Evolutionary conservation across 345 rosid genomes (phyloP).

Genomic region (Erodium maritimum): DNA sequence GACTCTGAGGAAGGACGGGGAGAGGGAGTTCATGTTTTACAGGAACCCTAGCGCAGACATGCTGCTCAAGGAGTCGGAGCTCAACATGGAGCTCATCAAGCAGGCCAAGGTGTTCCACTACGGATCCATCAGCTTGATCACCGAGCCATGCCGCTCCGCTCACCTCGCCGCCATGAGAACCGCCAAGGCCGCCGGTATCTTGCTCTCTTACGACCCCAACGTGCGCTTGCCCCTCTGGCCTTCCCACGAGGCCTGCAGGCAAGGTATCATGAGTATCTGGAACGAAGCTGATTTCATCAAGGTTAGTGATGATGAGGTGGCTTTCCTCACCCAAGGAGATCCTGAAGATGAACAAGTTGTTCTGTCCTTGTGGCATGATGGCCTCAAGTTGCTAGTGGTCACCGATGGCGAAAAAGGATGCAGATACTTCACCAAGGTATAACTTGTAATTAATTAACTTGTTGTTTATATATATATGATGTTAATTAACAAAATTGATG

Average conservation of each 20-base stretch:
- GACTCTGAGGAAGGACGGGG: conserved; percentile 44
- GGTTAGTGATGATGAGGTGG: conserved; percentile 36
- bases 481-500: too few species aligned
- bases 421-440: conserved; percentile 41
- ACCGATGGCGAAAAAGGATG: conserved; percentile 55
- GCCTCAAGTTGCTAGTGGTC: conserved; percentile 45
- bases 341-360: conserved; percentile 29
- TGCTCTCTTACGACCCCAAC: conserved; percentile 60
- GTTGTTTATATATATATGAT: too few species aligned
- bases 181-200: conserved; percentile 44
- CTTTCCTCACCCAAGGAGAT: conserved; percentile 29
- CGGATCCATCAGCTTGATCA: conserved; percentile 63
- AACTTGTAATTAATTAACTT: too few species aligned
- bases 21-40: conserved; percentile 55
- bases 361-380: conserved; percentile 39
- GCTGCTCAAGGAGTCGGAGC: conserved; percentile 48
- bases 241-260: conserved; percentile 40
- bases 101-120: conserved; percentile 56
- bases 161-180: conserved; percentile 49
- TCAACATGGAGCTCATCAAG: conserved; percentile 35
- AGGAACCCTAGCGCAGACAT: conserved; percentile 65
- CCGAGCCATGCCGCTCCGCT: conserved; percentile 55
- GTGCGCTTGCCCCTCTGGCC: conserved; percentile 49
- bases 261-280: conserved; percentile 58
- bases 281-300: conserved; percentile 48